phyloP scores from a whole-genome alignment of 805 yeast genomes.

The Maudiozyma turicensis region DNA sequence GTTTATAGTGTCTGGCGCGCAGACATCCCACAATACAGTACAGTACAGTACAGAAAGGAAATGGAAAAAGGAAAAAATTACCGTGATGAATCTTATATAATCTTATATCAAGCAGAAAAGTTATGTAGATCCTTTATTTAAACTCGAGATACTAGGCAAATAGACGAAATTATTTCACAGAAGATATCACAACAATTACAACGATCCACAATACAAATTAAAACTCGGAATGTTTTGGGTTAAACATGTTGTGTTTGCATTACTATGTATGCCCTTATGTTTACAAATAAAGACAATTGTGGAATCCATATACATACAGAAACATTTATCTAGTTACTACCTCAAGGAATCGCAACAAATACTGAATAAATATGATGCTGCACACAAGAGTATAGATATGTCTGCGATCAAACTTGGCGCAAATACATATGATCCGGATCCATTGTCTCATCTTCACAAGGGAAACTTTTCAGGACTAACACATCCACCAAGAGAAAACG shows the following conservation, averaged over 20 bases:
- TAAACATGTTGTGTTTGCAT: not conserved
- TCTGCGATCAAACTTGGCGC: slow-evolving; percentile 16
- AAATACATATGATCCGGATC: slow-evolving; percentile 19
- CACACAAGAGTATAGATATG: not conserved
- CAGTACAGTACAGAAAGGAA: no score
- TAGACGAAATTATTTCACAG: no score
- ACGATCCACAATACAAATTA: no score
- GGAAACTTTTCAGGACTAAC: not conserved
- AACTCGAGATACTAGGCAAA: not conserved
- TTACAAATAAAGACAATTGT: not conserved
- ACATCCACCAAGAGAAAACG: slow-evolving; percentile 38
- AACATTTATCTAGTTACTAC: not conserved
- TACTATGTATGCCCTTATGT: not conserved
- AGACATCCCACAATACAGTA: no score
- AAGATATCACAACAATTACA: not conserved
- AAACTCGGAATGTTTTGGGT: not conserved
- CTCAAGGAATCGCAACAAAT: not conserved
- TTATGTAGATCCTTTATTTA: not conserved
- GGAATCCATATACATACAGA: not conserved
- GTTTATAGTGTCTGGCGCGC: no score
- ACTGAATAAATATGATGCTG: not conserved
- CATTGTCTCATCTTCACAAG: not conserved
- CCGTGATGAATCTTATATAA: no score
- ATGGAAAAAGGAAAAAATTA: no score
- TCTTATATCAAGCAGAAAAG: not conserved